phyloP scores from a whole-genome alignment of 169 alveolate species.

The Ichthyophthirius multifiliis region DNA sequence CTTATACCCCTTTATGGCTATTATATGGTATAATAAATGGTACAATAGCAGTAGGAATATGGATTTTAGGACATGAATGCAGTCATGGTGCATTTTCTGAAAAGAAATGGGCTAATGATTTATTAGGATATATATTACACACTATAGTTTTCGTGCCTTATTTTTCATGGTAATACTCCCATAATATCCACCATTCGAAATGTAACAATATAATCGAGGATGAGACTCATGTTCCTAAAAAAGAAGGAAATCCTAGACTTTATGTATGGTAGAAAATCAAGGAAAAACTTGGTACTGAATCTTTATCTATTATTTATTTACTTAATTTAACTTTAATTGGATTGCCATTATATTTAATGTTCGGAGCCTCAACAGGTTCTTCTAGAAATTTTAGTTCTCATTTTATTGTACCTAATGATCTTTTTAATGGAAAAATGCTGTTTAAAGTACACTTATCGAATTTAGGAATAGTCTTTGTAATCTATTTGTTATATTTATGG shows the following conservation, averaged over 20 bases:
- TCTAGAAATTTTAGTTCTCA: slow-evolving; percentile 37
- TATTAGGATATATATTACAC: slow-evolving; percentile 56
- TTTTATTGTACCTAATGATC: slow-evolving; percentile 38
- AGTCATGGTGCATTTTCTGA: slow-evolving; percentile 66
- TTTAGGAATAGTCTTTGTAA: slow-evolving; percentile 27
- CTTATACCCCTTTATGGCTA: slow-evolving; percentile 26
- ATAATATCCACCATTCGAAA: slow-evolving; percentile 61
- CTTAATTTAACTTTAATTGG: slow-evolving; percentile 37
- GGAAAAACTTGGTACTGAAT: slow-evolving; percentile 33
- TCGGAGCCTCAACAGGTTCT: slow-evolving; percentile 54
- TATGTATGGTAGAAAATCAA: slow-evolving; percentile 23
- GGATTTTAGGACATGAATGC: slow-evolving; percentile 70
- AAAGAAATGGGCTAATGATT: slow-evolving; percentile 38
- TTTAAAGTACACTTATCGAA: slow-evolving; percentile 34
- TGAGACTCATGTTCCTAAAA: slow-evolving; percentile 61
- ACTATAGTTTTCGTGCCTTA: slow-evolving; percentile 57
- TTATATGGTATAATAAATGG: slow-evolving; percentile 55
- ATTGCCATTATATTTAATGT: slow-evolving; percentile 47
- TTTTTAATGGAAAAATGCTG: slow-evolving; percentile 40
- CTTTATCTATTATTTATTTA: slow-evolving; percentile 20
- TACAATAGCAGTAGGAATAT: slow-evolving; percentile 62
- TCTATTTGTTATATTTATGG: slow-evolving; percentile 25
- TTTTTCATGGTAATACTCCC: slow-evolving; percentile 71
- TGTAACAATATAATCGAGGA: slow-evolving; percentile 64
- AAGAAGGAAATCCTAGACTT: slow-evolving; percentile 53